These are phyloP conservation scores for Fusarium sororula DNA, from an alignment of 2,329 filamentous ascomycete genomes.

Conservation along the genomic window DNA sequence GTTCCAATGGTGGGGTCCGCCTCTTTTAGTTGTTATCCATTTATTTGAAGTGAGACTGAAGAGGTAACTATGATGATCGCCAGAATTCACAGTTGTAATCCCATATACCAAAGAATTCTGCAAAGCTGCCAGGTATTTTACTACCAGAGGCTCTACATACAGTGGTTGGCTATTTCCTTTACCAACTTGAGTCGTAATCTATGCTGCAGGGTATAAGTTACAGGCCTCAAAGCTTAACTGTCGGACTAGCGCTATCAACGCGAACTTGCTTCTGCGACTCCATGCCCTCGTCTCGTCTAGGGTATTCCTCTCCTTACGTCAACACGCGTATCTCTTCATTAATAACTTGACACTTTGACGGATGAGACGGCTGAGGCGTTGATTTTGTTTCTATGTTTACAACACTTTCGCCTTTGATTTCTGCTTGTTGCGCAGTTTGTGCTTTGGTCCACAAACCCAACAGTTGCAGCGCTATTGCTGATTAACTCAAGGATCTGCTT, in stretches of 20 bases:
- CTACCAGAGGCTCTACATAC: neutral
- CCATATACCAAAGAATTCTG: neutral
- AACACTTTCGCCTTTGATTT: neutral
- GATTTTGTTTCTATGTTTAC: neutral
- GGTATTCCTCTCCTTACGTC: conserved; percentile 25
- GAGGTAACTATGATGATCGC: neutral
- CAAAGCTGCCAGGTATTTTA: neutral
- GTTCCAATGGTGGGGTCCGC: conserved; percentile 27
- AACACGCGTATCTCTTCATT: conserved; percentile 13
- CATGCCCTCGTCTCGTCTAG: conserved; percentile 21
- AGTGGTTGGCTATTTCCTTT: neutral
- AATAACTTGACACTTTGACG: neutral
- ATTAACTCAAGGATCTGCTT: neutral
- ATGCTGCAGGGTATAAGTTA: neutral
- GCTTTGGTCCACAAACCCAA: neutral
- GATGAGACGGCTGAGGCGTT: neutral
- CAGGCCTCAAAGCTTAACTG: conserved; percentile 22
- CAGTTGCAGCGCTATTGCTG: neutral
- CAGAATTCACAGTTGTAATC: neutral
- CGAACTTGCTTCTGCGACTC: conserved; percentile 38
- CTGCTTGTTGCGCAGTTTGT: neutral
- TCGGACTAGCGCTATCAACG: conserved; percentile 25
- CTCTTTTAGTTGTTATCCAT: neutral
- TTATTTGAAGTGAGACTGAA: neutral
- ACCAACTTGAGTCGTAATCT: neutral